A percentile compares a stretch with the other conserved stretches of the same genome.
Evolutionary conservation across 2,329 filamentous ascomycete species (phyloP).

Genomic region (Drechslerella dactyloides): DNA sequence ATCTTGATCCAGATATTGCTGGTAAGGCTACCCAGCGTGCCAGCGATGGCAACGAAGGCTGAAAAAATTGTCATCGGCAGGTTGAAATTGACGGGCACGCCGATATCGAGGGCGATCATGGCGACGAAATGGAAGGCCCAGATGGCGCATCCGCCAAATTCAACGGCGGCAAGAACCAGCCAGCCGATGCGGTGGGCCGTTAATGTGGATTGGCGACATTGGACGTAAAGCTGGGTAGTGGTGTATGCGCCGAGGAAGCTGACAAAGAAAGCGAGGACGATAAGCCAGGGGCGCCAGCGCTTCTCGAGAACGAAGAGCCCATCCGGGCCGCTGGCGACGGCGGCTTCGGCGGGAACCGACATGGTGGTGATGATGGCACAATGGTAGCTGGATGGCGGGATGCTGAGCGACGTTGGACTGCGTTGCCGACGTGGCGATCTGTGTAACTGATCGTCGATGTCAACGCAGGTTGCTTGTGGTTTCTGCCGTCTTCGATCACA

Average conservation of each 20-base stretch:
- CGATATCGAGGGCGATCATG: conserved; percentile 49
- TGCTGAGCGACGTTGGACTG: conserved; percentile 2
- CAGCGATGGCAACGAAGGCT: conserved; percentile 36
- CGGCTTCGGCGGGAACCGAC: conserved; percentile 11
- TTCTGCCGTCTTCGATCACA: neutral
- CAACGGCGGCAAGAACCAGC: conserved; percentile 42
- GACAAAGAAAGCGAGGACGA: conserved; percentile 48
- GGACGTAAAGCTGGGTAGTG: conserved; percentile 46
- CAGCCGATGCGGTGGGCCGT: conserved; percentile 34
- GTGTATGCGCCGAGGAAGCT: conserved; percentile 49
- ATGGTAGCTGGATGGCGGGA: neutral
- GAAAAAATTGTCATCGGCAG: conserved; percentile 46
- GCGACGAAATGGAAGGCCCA: conserved; percentile 50
- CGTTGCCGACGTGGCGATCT: conserved; percentile 22
- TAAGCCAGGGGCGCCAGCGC: conserved; percentile 46
- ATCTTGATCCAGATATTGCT: conserved; percentile 50
- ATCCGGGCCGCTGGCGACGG: conserved; percentile 5
- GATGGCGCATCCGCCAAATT: conserved; percentile 49
- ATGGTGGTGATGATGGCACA: conserved; percentile 8
- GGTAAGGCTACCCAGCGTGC: conserved; percentile 33
- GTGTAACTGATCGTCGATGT: conserved; percentile 29
- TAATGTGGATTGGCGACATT: conserved; percentile 44
- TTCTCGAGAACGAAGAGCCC: conserved; percentile 43
- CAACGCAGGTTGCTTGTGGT: neutral
- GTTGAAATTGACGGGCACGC: conserved; percentile 43